Evolutionary conservation across 202 grass and related monocot species (phyloP), one percentile per base, ranked within the genome.

Genomic region (Thinopyrum obtusiflorum): DNA sequence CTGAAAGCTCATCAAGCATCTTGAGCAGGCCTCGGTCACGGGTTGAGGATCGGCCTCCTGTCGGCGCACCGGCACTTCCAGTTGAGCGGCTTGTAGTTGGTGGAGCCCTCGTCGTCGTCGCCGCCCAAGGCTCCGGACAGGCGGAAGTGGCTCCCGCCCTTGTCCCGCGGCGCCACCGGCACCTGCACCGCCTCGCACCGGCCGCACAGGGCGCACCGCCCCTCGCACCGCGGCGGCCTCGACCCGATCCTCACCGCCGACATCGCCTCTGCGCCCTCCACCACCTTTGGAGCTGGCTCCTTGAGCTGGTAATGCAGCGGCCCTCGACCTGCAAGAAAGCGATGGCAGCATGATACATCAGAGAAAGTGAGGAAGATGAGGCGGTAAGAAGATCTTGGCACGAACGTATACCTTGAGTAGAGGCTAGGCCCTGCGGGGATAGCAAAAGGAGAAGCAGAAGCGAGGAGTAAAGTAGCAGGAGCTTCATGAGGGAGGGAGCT

Each of bases 181-280:
- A 94, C 92, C 74, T 94, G 92, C 81, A 94, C 92, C 49, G 92
- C 87, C 79, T 94, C 89, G 79, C 92, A 94, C 14, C 85, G 84
- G 9, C 87, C 84, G 83, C 89, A 91, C 2, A 66, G 69, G 15
- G 86, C 53, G 81, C 89, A 91, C 83, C 77, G 65, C 21, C 87
- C 86, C 64, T 94, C 92, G 68, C 92, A 94, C 62, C 81, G 87
- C 82, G 92, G 92, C 63, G 92, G 92, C 85, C 85, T 74, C 69
- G 92, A 94, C 32, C 92, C 92, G 72, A 94, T 94, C 65, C 89
- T 26, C 36, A 33, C 63, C 81, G 47, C 82, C 49, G 79, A 64
- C 49, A 57, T 74, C 61, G 49, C 62, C 47, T 55, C 73, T 29
- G 18, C 6, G 26, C 84, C 84, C 68, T 78, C 26, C 47, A 4